Evolutionary conservation across 2,329 filamentous ascomycete species (phyloP), one percentile per base, ranked within the genome.

Genomic region (Aciculosporium take): DNA sequence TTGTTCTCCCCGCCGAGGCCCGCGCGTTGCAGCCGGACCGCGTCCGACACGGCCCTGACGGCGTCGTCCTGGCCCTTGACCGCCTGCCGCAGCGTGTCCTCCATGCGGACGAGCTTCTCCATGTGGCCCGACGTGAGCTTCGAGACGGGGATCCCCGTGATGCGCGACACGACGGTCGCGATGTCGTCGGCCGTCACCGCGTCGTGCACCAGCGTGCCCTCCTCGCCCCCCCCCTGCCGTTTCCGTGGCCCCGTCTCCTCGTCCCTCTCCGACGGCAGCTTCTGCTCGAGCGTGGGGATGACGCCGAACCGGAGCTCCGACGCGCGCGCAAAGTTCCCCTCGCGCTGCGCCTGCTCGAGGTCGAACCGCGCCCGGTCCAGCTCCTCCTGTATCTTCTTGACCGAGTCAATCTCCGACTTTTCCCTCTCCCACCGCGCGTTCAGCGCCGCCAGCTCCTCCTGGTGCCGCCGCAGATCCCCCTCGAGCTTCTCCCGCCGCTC

Each of bases 181-280:
- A 98, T 96, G 52, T 98, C 91, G 53, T 96, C 89, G 1, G 87
- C 74, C 0, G 84, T 94, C n/a, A 98, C 91, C 1, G 85, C 83
- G 57, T 98, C 91, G 56, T 96, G 89, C 23, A 96, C 79, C 12
- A 96, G 67, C 2, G 74, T 74, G 43, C 79, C 60, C 41, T 61
- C 58, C 37, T n/a, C 53, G 50, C 49, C 58, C 55, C 40, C 45
- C 49, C 58, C 54, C 39, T 45, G 45, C 46, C 57, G 54, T 44
- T 54, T 48, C 44, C 53, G 48, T 13, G 54, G n/a, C n/a, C 7
- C 8, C 23, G 21, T 36, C n/a, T n/a, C 23, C 7, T 27, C 52
- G 56, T 76, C 64, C 10, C 76, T 76, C 40, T 95, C 88, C 53
- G 81, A 75, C 2, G 86, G 86, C 5, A 96, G 65, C 55, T 84